A percentile compares a stretch with the other conserved stretches of the same genome.
These are phyloP conservation scores for Teunomyces kruisii DNA, from an alignment of 805 yeast species.

Conservation along the genomic window DNA sequence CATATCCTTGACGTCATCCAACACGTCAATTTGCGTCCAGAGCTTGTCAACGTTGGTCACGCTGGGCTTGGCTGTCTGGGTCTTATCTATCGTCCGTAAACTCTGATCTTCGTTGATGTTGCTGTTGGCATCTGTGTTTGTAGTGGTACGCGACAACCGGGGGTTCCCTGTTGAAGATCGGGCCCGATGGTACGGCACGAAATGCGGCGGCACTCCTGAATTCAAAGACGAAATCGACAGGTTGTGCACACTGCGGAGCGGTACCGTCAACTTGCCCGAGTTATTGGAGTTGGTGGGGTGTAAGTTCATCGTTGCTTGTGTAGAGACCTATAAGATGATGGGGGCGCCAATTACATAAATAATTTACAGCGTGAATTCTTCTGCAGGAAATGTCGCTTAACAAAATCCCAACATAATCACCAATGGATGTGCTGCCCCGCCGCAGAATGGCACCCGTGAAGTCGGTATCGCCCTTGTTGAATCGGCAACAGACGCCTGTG, in stretches of 20 bases:
- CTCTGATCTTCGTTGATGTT: slow-evolving; percentile 14
- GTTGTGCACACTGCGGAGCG: not conserved
- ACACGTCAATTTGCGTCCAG: slow-evolving; percentile 85
- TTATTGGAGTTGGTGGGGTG: not conserved
- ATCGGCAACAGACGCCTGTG: not conserved
- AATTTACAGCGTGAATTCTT: not conserved
- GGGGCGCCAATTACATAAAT: no score
- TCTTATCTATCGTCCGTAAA: slow-evolving; percentile 42
- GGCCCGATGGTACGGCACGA: slow-evolving; percentile 1
- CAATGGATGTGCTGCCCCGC: not conserved
- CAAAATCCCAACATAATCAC: not conserved
- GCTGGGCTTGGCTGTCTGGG: slow-evolving; percentile 56
- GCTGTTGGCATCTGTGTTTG: slow-evolving; percentile 2
- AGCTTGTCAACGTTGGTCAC: slow-evolving; percentile 71
- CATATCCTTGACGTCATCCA: slow-evolving; percentile 73
- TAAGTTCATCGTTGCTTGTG: not conserved
- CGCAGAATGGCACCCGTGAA: not conserved
- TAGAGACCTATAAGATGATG: not conserved
- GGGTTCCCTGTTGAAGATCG: slow-evolving; percentile 14
- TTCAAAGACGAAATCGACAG: not conserved
- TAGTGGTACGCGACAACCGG: slow-evolving; percentile 11
- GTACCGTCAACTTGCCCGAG: slow-evolving; percentile 1
- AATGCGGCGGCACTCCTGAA: not conserved
- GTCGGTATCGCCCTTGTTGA: not conserved
- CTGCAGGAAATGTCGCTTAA: not conserved